phyloP scores from a whole-genome alignment of 2,329 filamentous ascomycete genomes.

The Corynespora cassiicola region DNA sequence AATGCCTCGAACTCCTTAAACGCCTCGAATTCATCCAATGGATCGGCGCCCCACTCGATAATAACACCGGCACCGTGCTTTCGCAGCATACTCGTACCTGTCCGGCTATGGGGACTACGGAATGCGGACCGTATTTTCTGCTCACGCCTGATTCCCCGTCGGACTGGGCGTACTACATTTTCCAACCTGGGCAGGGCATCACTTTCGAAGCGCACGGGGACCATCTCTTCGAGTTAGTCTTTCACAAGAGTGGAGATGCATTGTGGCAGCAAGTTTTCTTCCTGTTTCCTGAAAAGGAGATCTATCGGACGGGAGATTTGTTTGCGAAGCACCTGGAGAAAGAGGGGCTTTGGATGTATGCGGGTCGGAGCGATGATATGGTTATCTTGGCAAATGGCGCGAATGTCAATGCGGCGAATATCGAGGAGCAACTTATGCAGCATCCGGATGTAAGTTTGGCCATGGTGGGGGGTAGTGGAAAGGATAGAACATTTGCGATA shows the following conservation, averaged over 20 bases:
- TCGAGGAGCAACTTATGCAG: constrained; percentile 2
- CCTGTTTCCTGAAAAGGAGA: constrained; percentile 24
- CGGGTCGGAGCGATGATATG: constrained; percentile 51
- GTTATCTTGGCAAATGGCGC: constrained; percentile 60
- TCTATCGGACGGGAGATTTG: constrained; percentile 28
- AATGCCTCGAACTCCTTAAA: constrained; percentile 2
- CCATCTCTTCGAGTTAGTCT: constrained; percentile 9
- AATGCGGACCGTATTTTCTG: constrained; percentile 10
- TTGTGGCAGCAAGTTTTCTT: constrained; percentile 23
- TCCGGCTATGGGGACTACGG: constrained; percentile 10
- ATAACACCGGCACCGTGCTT: constrained; percentile 3
- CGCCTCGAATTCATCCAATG: constrained; percentile 9
- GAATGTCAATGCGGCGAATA: constrained; percentile 44
- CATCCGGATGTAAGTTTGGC: constrained; percentile 3
- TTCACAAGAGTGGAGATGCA: constrained; percentile 4
- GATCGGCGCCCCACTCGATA: constrained; percentile 6
- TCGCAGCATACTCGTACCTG: constrained; percentile 1
- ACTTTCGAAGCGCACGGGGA: constrained; percentile 6
- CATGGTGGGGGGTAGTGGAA: constrained; percentile 11
- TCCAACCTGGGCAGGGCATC: constrained; percentile 6
- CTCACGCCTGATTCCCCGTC: not conserved
- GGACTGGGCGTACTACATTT: constrained; percentile 13
- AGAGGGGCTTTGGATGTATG: constrained; percentile 14
- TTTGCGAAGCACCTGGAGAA: constrained; percentile 4
- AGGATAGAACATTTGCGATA: constrained; percentile 8